Percentiles rank a stretch among this genome's conserved stretches.
Conservation (phyloP, 345 rosid genomes). For the Hirschfeldia incana region DNA sequence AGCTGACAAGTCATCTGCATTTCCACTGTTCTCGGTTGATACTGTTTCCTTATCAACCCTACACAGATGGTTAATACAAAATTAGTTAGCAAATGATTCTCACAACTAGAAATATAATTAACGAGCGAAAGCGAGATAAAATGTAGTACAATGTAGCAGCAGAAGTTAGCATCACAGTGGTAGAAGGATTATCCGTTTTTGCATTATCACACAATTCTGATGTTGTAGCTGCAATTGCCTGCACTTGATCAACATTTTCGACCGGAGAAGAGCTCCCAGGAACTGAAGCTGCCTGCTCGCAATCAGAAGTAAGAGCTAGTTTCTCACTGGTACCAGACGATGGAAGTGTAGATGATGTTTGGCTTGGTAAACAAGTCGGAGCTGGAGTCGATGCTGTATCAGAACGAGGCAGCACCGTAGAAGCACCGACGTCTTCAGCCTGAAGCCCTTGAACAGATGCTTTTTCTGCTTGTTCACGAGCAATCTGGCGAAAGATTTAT, state of each 20-base stretch:
- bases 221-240: conserved; percentile 37
- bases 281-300: conserved; percentile 39
- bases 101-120: conserved; percentile 6
- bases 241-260: conserved; percentile 43
- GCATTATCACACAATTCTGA: conserved; percentile 37
- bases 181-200: conserved; percentile 51
- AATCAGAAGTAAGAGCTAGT: conserved; percentile 44
- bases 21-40: conserved; percentile 23
- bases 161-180: conserved; percentile 35
- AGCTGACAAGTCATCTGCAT: conserved; percentile 13
- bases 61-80: conserved; percentile 13
- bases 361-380: conserved; percentile 55
- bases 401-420: conserved; percentile 42
- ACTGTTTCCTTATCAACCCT: conserved; percentile 28
- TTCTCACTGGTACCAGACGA: conserved; percentile 40
- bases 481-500: conserved; percentile 56
- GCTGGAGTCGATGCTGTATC: conserved; percentile 44
- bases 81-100: conserved; percentile 23
- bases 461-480: conserved; percentile 70
- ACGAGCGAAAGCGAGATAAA: conserved; percentile 18
- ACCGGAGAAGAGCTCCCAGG: conserved; percentile 43
- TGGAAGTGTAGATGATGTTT: conserved; percentile 50
- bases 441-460: conserved; percentile 41
- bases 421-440: conserved; percentile 41
- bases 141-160: conserved; percentile 52